phyloP scores from a whole-genome alignment of 306 rosid genomes.

The Glycine latifolia region DNA sequence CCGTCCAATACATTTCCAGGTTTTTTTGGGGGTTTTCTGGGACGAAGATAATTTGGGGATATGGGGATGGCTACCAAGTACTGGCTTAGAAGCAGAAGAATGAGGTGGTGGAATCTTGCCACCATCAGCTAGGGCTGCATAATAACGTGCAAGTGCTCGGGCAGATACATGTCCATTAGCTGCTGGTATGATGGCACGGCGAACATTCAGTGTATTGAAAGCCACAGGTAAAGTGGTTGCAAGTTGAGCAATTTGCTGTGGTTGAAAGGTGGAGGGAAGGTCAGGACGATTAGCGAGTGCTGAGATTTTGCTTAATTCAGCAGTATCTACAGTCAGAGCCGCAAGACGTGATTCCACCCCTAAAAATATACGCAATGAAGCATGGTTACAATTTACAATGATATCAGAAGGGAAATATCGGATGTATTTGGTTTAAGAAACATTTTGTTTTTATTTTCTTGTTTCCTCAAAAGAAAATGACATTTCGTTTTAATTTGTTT shows the following conservation, averaged over 20 bases:
- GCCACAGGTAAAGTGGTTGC: slow-evolving; percentile 60
- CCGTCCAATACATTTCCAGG: slow-evolving; percentile 46
- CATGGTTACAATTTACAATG: slow-evolving; percentile 33
- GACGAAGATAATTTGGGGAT: slow-evolving; percentile 71
- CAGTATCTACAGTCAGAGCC: slow-evolving; percentile 67
- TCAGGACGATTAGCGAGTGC: slow-evolving; percentile 56
- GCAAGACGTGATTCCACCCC: slow-evolving; percentile 99
- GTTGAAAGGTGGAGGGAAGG: slow-evolving; percentile 83
- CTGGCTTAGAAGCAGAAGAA: slow-evolving; percentile 70
- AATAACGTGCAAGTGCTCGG: slow-evolving; percentile 95
- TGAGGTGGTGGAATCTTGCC: slow-evolving; percentile 87
- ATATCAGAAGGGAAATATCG: slow-evolving; percentile 18
- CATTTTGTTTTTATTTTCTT: not conserved
- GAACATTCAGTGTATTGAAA: slow-evolving; percentile 75
- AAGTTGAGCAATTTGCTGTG: slow-evolving; percentile 58
- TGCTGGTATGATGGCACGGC: slow-evolving; percentile 93
- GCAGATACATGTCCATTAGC: slow-evolving; percentile 97
- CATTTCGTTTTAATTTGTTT: not conserved
- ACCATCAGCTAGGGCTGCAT: slow-evolving; percentile 87
- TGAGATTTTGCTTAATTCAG: slow-evolving; percentile 64
- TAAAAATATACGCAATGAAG: slow-evolving; percentile 43
- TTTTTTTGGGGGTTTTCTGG: slow-evolving; percentile 47
- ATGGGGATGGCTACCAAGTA: slow-evolving; percentile 92
- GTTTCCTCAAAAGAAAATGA: too few relatives aligned
- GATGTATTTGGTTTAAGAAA: not conserved